Evolutionary conservation across 2,329 filamentous ascomycete genomes (phyloP), one percentile per base, ranked within the genome.

Genomic region (Colletotrichum orbiculare): DNA sequence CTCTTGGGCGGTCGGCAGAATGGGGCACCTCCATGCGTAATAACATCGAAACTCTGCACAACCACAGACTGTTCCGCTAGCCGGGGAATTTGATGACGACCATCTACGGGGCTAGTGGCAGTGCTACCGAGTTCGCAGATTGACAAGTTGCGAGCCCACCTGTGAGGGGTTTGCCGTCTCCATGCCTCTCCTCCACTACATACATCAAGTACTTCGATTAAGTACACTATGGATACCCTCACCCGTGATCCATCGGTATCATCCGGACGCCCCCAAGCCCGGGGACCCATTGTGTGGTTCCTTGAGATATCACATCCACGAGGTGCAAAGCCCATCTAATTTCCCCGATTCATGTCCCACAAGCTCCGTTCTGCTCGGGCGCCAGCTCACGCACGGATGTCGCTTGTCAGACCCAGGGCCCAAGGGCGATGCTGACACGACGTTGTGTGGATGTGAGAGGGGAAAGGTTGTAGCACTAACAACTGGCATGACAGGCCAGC

Each of bases 341-440:
- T 62, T 65, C 62, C 62, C 62, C 62, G 62, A 65, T 62, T 65
- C 62, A 65, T 65, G 58, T 65, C 47, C 58, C 62, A 65, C 62
- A 62, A 47, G 52, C 47, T 62, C 50, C 58, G 62, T 55, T 42
- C 33, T 43, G 7, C 47, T 49, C 48, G 39, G 11, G 41, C 46
- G 53, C 25, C 25, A 25, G 35, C 53, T 38, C 41, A 65, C 52
- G 62, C 62, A 65, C 62, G 52, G 62, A 65, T 65, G 58, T 33
- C 52, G 52, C 57, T 56, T 46, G 46, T 34, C 56, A 59, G 48
- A 48, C 33, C 35, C 38, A 13, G 11, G 45, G 45, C 25, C 25
- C 25, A 25, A 25, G 25, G 25, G 25, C 25, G 25, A 25, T 5
- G 25, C 25, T 25, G 25, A 25, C 25, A 25, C 25, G 25, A 25